Conservation (phyloP, 2,329 filamentous ascomycete genomes). For the Fusarium sp. region DNA sequence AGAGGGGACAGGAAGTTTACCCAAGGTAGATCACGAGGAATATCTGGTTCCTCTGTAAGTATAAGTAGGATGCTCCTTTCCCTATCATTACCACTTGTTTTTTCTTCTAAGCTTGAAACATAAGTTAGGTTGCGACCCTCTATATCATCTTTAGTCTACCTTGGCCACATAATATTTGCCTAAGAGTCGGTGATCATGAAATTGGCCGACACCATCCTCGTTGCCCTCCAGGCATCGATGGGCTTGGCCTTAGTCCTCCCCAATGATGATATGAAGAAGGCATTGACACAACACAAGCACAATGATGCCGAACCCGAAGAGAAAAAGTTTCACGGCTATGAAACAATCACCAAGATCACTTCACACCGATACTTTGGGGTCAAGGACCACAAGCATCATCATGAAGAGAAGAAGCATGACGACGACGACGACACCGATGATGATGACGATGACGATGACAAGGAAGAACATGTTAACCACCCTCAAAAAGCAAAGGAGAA, state of each 20-base stretch:
- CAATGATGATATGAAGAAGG: neutral
- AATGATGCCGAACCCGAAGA: neutral
- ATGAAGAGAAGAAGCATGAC: neutral
- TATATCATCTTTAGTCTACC: neutral
- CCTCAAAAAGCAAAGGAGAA: too few relatives aligned
- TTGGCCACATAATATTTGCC: neutral
- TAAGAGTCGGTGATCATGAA: conserved; percentile 9
- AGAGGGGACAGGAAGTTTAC: neutral
- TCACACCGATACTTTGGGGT: neutral
- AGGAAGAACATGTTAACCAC: neutral
- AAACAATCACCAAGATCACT: neutral
- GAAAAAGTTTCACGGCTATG: neutral
- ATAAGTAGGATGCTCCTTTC: neutral
- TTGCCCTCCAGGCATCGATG: conserved; percentile 23
- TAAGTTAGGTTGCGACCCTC: neutral
- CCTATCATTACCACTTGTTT: neutral
- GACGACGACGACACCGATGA: neutral
- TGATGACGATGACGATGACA: neutral
- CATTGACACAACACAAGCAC: neutral
- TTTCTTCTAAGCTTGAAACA: neutral
- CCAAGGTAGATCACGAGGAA: neutral
- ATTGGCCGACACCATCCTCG: neutral
- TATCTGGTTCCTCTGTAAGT: neutral
- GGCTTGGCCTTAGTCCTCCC: neutral
- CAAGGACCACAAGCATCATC: neutral